Conservation (phyloP, 805 yeast genomes). For the Sporopachydermia quercuum region DNA sequence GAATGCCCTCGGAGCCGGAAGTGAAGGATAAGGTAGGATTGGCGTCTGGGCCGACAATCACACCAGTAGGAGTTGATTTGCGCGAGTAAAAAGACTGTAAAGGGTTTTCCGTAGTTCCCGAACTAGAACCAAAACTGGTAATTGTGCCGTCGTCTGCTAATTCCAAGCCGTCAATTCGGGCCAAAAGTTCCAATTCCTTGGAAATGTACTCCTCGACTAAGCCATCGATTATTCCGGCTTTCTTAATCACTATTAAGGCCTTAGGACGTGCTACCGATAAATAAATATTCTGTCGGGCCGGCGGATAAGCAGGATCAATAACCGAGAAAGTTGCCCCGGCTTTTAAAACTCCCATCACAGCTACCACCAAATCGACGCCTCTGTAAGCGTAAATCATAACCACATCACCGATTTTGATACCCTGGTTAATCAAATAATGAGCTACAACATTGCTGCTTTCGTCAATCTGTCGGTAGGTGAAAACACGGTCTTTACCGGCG, state of each 20-base stretch:
- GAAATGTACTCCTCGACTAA: constrained; percentile 67
- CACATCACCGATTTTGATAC: constrained; percentile 81
- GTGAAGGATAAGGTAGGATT: constrained; percentile 95
- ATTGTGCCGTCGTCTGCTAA: constrained; percentile 63
- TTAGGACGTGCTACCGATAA: constrained; percentile 85
- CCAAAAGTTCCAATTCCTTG: constrained; percentile 54
- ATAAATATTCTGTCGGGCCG: constrained; percentile 91
- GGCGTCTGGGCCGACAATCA: constrained; percentile 91
- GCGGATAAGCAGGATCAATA: constrained; percentile 98
- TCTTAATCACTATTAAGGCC: constrained; percentile 78
- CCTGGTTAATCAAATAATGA: constrained; percentile 66
- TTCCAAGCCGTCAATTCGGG: constrained; percentile 65
- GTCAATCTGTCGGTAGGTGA: constrained; percentile 77
- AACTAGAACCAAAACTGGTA: constrained; percentile 38
- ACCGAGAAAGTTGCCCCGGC: constrained; percentile 99
- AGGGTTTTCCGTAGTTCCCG: constrained; percentile 15
- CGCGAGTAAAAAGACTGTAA: constrained; percentile 23
- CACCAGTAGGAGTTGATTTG: constrained; percentile 58
- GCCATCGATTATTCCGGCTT: constrained; percentile 74
- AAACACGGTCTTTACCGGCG: constrained; percentile 43
- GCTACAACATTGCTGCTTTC: constrained; percentile 90
- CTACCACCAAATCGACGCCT: constrained; percentile 92
- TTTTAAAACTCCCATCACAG: constrained; percentile 94
- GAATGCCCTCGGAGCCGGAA: constrained; percentile 95
- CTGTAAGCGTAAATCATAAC: constrained; percentile 97